Evolutionary conservation across 164 flowering plant genomes (phyloP), one percentile per base, ranked within the genome.

Genomic region (Paratinospora sagittata): DNA sequence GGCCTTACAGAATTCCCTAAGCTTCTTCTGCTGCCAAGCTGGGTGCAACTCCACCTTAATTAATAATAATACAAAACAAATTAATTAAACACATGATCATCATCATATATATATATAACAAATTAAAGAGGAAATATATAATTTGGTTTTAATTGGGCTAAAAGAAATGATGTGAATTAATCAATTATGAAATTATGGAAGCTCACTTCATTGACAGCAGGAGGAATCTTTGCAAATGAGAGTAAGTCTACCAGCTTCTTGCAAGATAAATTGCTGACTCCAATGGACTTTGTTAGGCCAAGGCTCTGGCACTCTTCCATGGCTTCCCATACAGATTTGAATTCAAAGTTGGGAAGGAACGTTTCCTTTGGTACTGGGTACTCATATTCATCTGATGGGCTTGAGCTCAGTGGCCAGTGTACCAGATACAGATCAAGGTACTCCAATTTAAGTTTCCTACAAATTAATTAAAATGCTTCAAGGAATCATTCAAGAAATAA

Each of bases 31-130:
- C 36, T 58, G 72, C 66, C 72, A 70, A 27, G 8, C 0, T 12
- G 72, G 72, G 30, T 58, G 36, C 72, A 70, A 60, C 55, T 70
- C 72, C 55, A 70, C 72, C 65, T 70, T 52, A 52, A 52, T 14
- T 16, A 52, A n/a, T n/a, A n/a, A n/a, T n/a, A n/a, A n/a, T n/a
- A n/a, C n/a, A n/a, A n/a, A n/a, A n/a, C n/a, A n/a, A n/a, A n/a
- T n/a, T n/a, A n/a, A n/a, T n/a, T n/a, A n/a, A n/a, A n/a, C n/a
- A n/a, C n/a, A n/a, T n/a, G n/a, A n/a, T n/a, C n/a, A n/a, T n/a
- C n/a, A n/a, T n/a, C n/a, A n/a, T n/a, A n/a, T n/a, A n/a, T n/a
- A n/a, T n/a, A n/a, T n/a, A n/a, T n/a, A n/a, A n/a, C n/a, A n/a
- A n/a, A n/a, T n/a, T n/a, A n/a, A n/a, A n/a, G n/a, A n/a, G n/a